Percentiles rank a stretch among this genome's conserved stretches.
Conservation (phyloP, 192 early-diverging fungal genomes). For the Dissophora globulifera region DNA sequence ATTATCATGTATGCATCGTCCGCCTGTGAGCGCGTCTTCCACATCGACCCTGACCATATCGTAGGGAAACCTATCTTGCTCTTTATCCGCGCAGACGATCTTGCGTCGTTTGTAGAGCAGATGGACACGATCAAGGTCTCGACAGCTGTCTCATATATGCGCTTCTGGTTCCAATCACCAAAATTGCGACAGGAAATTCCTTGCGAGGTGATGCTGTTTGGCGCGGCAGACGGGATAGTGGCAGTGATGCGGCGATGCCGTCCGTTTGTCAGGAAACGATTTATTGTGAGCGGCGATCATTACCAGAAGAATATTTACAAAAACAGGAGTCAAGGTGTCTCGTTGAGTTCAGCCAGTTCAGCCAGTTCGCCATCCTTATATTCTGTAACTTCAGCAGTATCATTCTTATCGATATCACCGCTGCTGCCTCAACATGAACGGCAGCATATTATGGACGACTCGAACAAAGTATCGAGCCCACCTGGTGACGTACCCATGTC, state of each 20-base stretch:
- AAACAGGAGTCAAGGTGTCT: not conserved
- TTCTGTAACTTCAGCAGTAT: not conserved
- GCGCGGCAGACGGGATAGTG: conserved; percentile 18
- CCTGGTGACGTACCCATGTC: not conserved
- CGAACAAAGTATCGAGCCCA: no score
- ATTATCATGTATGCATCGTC: no score
- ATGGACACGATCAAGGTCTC: conserved; percentile 25
- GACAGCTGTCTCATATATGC: conserved; percentile 24
- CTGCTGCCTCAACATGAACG: no score
- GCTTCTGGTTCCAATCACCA: conserved; percentile 40
- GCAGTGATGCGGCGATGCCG: conserved; percentile 11
- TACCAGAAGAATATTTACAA: no score
- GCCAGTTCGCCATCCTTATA: no score
- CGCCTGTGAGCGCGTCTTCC: no score
- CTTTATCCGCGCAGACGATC: no score
- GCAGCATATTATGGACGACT: no score
- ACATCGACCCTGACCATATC: no score
- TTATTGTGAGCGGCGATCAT: conserved; percentile 1
- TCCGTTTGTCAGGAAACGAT: conserved; percentile 11
- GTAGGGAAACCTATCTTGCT: no score
- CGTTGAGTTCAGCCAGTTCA: not conserved
- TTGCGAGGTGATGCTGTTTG: conserved; percentile 27
- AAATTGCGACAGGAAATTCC: conserved; percentile 13
- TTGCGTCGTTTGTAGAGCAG: no score
- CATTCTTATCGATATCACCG: no score